Evolutionary conservation across 768 basidiomycete species (phyloP).

Genomic region (Tricholoma sp.): DNA sequence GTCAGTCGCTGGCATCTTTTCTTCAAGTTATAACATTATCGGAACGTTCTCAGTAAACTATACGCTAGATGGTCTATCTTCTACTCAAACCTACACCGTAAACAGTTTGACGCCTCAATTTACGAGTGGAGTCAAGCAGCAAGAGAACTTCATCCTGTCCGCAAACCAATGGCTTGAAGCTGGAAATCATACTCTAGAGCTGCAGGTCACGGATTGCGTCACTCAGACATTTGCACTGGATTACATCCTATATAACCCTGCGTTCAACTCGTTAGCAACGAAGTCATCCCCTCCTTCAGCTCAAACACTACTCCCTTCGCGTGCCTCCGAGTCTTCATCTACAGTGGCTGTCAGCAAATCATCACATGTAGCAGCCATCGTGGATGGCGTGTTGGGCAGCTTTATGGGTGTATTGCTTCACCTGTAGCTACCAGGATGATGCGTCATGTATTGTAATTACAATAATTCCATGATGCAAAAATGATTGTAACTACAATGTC

Average conservation of each 20-base stretch:
- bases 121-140: not conserved
- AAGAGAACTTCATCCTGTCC: not conserved
- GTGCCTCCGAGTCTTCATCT: not conserved
- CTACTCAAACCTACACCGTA: not conserved
- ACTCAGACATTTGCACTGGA: not conserved
- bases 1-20: not conserved
- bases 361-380: not conserved
- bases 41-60: not conserved
- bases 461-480: no score
- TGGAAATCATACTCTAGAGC: constrained; percentile 1
- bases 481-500: no score
- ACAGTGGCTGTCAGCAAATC: not conserved
- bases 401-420: not conserved
- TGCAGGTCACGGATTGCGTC: constrained; percentile 1
- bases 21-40: not conserved
- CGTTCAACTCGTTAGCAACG: not conserved
- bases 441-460: no score
- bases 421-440: no score
- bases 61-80: not conserved
- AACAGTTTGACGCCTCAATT: not conserved
- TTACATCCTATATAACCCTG: constrained; percentile 4
- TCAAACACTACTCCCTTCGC: no score
- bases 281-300: not conserved
- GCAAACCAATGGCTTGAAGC: not conserved
- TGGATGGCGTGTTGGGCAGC: not conserved